Conservation (phyloP, 768 basidiomycete species). For the Russula virescens region DNA sequence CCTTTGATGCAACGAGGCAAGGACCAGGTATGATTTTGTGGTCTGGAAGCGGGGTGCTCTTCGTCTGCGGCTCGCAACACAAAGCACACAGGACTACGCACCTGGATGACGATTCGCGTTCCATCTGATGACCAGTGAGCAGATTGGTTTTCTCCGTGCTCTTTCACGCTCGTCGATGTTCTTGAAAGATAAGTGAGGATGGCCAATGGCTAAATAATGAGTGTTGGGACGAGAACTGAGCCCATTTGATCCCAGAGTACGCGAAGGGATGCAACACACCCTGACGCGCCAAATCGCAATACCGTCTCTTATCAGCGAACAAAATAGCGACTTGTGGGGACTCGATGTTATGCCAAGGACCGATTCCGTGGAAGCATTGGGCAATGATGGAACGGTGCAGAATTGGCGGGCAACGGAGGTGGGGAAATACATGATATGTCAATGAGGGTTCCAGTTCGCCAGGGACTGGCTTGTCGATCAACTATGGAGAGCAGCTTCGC, state of each 20-base stretch:
- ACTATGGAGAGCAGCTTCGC: too few species aligned
- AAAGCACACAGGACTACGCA: conserved; percentile 31
- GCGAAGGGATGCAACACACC: conserved; percentile 41
- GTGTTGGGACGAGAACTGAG: conserved; percentile 11
- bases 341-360: conserved; percentile 57
- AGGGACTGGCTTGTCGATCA: too few species aligned
- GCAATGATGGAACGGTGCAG: conserved; percentile 62
- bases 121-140: conserved; percentile 84
- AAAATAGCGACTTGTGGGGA: conserved; percentile 73
- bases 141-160: conserved; percentile 76
- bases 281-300: conserved; percentile 78
- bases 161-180: conserved; percentile 66
- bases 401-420: conserved; percentile 73
- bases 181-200: conserved; percentile 69
- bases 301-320: conserved; percentile 63
- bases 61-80: background rate
- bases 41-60: conserved; percentile 47
- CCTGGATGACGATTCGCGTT: conserved; percentile 72
- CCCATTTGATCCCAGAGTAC: background rate
- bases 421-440: conserved; percentile 69
- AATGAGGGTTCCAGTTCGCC: background rate
- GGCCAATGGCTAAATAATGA: conserved; percentile 54
- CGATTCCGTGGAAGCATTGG: conserved; percentile 52
- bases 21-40: conserved; percentile 68
- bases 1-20: conserved; percentile 59